Evolutionary conservation across 2,329 filamentous ascomycete genomes (phyloP).

Genomic region (Arthroderma sp.): DNA sequence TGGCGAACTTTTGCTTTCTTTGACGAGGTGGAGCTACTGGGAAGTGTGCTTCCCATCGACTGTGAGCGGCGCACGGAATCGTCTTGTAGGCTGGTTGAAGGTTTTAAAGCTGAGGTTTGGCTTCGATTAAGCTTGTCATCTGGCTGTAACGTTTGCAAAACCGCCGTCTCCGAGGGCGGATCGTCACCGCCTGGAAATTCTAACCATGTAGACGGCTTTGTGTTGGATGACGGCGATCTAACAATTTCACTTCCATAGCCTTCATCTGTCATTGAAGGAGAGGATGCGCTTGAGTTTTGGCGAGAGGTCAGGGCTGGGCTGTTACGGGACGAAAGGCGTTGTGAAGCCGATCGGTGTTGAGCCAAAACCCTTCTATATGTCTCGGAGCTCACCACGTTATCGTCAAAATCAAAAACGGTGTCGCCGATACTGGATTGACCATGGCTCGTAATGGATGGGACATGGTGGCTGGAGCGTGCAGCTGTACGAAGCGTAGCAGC

Average conservation of each 20-base stretch:
- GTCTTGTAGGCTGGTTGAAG: too few relatives aligned
- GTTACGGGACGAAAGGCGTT: neutral
- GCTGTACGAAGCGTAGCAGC: conserved; percentile 22
- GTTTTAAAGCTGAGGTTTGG: too few relatives aligned
- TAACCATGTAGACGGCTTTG: too few relatives aligned
- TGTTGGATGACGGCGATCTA: conserved; percentile 1
- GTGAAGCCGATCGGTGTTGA: neutral
- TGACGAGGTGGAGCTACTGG: neutral
- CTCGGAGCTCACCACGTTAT: conserved; percentile 15
- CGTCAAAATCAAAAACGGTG: conserved; percentile 22
- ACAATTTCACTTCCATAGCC: conserved; percentile 16
- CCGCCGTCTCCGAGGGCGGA: too few relatives aligned
- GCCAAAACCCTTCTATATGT: conserved; percentile 16
- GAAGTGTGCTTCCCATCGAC: too few relatives aligned
- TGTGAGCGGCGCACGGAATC: too few relatives aligned
- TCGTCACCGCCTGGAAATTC: too few relatives aligned
- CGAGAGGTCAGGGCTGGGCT: conserved; percentile 1
- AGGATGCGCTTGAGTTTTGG: conserved; percentile 10
- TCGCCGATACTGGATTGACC: conserved; percentile 19
- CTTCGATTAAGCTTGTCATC: too few relatives aligned
- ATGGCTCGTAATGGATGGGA: conserved; percentile 17
- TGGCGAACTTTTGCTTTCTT: conserved; percentile 4
- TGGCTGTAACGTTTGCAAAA: too few relatives aligned
- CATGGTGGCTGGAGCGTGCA: conserved; percentile 16
- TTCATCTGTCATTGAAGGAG: conserved; percentile 15